A percentile compares a stretch with the other conserved stretches of the same genome.
phyloP scores from a whole-genome alignment of 257 asterid species.

The Ballota nigra region DNA sequence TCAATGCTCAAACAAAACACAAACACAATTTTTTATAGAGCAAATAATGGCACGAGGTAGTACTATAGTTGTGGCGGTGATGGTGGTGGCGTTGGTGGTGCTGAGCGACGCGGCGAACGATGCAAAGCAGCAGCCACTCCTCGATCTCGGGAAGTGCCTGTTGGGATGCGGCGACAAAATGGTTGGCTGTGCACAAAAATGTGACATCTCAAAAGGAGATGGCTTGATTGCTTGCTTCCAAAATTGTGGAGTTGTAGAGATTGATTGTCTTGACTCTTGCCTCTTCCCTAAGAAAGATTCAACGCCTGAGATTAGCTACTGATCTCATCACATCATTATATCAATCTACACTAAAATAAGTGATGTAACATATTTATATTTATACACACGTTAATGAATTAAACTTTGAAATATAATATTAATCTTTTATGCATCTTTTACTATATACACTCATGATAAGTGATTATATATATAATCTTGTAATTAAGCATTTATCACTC shows the following conservation, averaged over 20 bases:
- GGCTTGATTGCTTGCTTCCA: background rate
- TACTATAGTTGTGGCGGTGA: background rate
- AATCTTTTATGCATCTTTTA: no score
- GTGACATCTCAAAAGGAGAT: background rate
- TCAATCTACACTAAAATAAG: background rate
- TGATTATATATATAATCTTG: background rate
- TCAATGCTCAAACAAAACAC: background rate
- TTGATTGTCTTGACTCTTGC: background rate
- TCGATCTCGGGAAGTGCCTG: background rate
- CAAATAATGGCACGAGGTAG: background rate
- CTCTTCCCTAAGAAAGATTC: background rate
- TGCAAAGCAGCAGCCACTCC: background rate
- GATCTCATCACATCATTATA: no score
- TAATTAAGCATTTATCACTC: no score
- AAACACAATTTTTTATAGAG: no score
- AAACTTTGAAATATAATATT: background rate
- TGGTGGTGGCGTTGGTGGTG: background rate
- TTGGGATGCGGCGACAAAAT: background rate
- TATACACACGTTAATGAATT: no score
- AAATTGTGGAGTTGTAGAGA: background rate
- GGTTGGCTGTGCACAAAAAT: background rate
- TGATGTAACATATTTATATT: background rate
- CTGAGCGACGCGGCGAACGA: background rate
- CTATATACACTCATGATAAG: no score
- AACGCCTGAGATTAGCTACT: no score